Conservation (phyloP, 768 basidiomycete genomes). For the Suillus occidentalis region DNA sequence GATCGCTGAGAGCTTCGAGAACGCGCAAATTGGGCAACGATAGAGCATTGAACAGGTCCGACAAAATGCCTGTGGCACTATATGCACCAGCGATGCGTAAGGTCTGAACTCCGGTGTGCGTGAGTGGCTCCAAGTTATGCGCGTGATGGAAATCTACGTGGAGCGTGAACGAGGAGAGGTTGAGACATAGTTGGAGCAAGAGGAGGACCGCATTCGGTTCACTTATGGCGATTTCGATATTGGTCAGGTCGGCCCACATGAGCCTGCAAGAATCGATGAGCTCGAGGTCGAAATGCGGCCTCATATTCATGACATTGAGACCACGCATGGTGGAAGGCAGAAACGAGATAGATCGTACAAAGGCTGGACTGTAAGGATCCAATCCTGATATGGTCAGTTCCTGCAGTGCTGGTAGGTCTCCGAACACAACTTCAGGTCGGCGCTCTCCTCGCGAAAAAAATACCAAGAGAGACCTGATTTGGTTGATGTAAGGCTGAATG, state of each 20-base stretch:
- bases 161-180: conserved; percentile 18
- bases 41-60: neutral
- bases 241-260: neutral
- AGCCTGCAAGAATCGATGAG: neutral
- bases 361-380: no score
- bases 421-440: neutral
- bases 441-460: no score
- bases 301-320: no score
- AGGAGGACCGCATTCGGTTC: neutral
- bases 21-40: neutral
- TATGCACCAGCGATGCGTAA: conserved; percentile 10
- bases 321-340: no score
- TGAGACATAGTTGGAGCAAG: conserved; percentile 20
- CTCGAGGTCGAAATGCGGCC: no score
- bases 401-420: neutral
- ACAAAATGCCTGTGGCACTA: neutral
- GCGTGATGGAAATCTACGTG: neutral
- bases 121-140: neutral
- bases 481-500: neutral
- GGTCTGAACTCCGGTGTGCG: conserved; percentile 12
- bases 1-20: neutral
- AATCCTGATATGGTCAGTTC: neutral
- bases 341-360: no score
- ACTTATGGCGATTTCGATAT: neutral
- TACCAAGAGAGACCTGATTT: neutral